Base-by-base conservation (phyloP, 169 alveolate genomes). In the Eimeria sp. region DNA sequence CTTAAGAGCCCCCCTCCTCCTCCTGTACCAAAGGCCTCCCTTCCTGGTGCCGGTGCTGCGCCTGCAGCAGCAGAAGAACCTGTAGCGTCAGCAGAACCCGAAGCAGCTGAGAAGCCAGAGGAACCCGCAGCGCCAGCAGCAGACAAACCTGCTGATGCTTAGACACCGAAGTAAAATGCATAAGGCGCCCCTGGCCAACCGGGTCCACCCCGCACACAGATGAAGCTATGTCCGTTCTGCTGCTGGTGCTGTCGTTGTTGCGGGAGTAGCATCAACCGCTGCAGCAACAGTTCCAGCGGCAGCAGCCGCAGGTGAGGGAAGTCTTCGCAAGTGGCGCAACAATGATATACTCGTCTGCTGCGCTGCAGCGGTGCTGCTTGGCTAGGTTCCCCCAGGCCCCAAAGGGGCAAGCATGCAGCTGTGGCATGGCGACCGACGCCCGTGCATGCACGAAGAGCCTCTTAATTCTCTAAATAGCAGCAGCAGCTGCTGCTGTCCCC, bases 1-100 rank as follows among this genome's bases (percentile, higher is more conserved):
- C n/a, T n/a, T n/a, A 54, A 54, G 61, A 54, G 16, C 61, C 89
- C 89, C 67, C 89, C 89, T 43, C 89, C 89, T 47, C 89, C 89
- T 43, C 89, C 89, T 30, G 67, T 43, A 34, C 89, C 89, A 22
- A 78, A 78, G 67, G 70, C 34, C 49, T 49, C 67, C 14, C 67
- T 49, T 18, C 89, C 89, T 78, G 67, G 47, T 25, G 89, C 67
- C 20, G 89, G 25, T 25, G 89, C 34, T 45, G 67, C 61, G 20
- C 45, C 89, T 43, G 89, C 89, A 43, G 70, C 61, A 45, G 43
- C 89, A 14, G 67, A 4, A 4, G 45, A 22, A 78, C 40, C 40
- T 16, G 70, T 5, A 45, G 58, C 65, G 6, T 45, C 58, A 40
- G 89, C 30, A 45, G 47, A 54, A 45, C 43, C 89, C 14, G 89